Conservation (phyloP, 805 yeast genomes). For the Myxozyma lipomycoides region DNA sequence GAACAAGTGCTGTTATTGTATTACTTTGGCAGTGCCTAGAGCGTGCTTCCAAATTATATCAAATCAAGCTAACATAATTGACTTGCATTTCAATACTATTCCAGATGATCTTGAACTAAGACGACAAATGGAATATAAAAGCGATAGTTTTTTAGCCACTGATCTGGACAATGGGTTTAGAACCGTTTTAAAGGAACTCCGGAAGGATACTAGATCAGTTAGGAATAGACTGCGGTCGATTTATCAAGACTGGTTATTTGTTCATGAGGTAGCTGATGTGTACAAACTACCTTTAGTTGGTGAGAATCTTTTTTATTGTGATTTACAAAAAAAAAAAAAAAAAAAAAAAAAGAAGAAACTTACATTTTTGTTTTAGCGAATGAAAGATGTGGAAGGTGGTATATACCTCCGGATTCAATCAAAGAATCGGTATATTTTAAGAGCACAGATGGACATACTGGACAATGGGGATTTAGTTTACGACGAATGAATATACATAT, state of each 20-base stretch:
- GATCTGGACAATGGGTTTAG: no score
- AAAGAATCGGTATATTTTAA: slow-evolving; percentile 66
- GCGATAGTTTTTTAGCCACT: no score
- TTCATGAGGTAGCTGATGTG: slow-evolving; percentile 41
- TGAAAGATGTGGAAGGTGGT: slow-evolving; percentile 88
- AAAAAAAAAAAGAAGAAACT: not conserved
- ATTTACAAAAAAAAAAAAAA: not conserved
- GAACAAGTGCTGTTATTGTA: no score
- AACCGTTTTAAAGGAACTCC: slow-evolving; percentile 42
- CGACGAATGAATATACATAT: slow-evolving; percentile 74
- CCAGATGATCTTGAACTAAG: no score
- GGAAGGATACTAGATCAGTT: slow-evolving; percentile 49
- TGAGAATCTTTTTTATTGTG: no score
- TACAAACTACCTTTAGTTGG: slow-evolving; percentile 38
- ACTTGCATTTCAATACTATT: no score
- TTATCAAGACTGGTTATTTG: slow-evolving; percentile 54
- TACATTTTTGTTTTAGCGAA: slow-evolving; percentile 55
- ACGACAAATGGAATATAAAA: no score
- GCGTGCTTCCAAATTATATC: no score
- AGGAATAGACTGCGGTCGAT: slow-evolving; percentile 71
- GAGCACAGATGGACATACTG: slow-evolving; percentile 86
- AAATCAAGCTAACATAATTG: no score
- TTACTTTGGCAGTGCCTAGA: no score
- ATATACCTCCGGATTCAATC: slow-evolving; percentile 48
- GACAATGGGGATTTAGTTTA: slow-evolving; percentile 73